These are phyloP conservation scores for Trichoderma lentiforme DNA, from an alignment of 2,329 filamentous ascomycete genomes.

Conservation along the genomic window DNA sequence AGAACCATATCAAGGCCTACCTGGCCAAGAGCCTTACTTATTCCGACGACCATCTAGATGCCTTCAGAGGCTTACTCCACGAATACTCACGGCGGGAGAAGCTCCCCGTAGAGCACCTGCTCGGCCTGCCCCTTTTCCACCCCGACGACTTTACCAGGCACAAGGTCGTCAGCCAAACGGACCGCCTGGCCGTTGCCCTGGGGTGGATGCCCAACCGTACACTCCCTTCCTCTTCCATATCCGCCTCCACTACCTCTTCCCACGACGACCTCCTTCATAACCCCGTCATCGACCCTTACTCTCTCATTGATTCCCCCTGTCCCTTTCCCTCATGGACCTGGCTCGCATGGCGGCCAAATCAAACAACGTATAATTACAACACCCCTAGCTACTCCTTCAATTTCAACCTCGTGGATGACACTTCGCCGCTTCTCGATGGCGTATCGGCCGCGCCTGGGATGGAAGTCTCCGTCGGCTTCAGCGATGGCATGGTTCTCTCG, in stretches of 20 bases:
- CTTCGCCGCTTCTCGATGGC: conserved; percentile 28
- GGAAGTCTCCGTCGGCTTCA: conserved; percentile 35
- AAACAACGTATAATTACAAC: conserved; percentile 22
- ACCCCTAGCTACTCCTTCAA: conserved; percentile 24
- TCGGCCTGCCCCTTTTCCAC: conserved; percentile 37
- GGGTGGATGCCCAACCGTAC: conserved; percentile 33
- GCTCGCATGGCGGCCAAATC: conserved; percentile 35
- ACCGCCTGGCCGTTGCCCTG: conserved; percentile 34
- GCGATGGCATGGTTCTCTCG: conserved; percentile 31
- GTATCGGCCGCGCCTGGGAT: conserved; percentile 33
- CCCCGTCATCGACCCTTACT: conserved; percentile 26
- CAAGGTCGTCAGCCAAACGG: conserved; percentile 31
- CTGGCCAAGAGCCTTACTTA: conserved; percentile 30
- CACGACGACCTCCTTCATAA: conserved; percentile 15
- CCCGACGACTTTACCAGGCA: conserved; percentile 30
- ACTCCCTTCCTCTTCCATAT: conserved; percentile 21
- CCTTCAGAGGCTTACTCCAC: conserved; percentile 32
- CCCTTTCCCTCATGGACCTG: conserved; percentile 39
- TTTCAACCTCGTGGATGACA: conserved; percentile 31
- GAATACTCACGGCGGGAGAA: conserved; percentile 29
- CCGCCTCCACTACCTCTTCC: conserved; percentile 12
- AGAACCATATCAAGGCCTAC: conserved; percentile 31
- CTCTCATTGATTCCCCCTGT: conserved; percentile 22
- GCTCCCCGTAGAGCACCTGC: conserved; percentile 29
- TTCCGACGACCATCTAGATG: conserved; percentile 33